Evolutionary conservation across 2,329 filamentous ascomycete species (phyloP).

Genomic region (Fusarium illudens): DNA sequence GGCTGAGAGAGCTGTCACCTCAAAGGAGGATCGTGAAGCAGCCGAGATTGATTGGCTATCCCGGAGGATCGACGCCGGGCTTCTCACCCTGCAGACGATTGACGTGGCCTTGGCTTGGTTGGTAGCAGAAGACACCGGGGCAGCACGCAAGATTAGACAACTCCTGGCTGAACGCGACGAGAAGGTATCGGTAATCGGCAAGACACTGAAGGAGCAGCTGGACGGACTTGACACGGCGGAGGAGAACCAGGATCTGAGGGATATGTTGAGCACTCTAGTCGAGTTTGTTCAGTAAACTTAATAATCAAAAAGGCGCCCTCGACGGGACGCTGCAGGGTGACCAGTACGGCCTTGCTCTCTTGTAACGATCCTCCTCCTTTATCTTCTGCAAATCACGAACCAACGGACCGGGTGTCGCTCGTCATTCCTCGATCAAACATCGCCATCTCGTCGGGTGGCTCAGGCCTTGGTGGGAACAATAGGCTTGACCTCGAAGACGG

Average conservation of each 20-base stretch:
- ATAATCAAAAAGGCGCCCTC: slow-evolving; percentile 33
- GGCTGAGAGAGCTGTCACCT: slow-evolving; percentile 13
- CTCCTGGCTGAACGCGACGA: slow-evolving; percentile 75
- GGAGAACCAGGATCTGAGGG: slow-evolving; percentile 65
- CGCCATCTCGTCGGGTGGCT: slow-evolving; percentile 8
- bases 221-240: slow-evolving; percentile 64
- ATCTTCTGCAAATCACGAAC: slow-evolving; percentile 1
- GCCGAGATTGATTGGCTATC: slow-evolving; percentile 77
- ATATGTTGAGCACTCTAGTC: slow-evolving; percentile 63
- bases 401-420: slow-evolving; percentile 13
- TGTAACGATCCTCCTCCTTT: slow-evolving; percentile 23
- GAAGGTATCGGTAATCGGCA: slow-evolving; percentile 67
- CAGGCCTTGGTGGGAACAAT: slow-evolving; percentile 55
- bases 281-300: slow-evolving; percentile 55
- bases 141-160: slow-evolving; percentile 68
- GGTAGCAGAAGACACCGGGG: slow-evolving; percentile 85
- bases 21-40: slow-evolving; percentile 52
- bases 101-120: slow-evolving; percentile 92
- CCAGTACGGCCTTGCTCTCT: slow-evolving; percentile 28
- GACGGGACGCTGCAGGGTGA: slow-evolving; percentile 17
- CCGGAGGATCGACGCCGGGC: slow-evolving; percentile 79
- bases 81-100: slow-evolving; percentile 83
- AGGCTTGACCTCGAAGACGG: slow-evolving; percentile 86
- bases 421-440: slow-evolving; percentile 21
- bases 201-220: slow-evolving; percentile 71